Percentiles rank a stretch among this genome's conserved stretches.
phyloP scores from a whole-genome alignment of 2,329 filamentous ascomycete species.

The Aureobasidium sp. region DNA sequence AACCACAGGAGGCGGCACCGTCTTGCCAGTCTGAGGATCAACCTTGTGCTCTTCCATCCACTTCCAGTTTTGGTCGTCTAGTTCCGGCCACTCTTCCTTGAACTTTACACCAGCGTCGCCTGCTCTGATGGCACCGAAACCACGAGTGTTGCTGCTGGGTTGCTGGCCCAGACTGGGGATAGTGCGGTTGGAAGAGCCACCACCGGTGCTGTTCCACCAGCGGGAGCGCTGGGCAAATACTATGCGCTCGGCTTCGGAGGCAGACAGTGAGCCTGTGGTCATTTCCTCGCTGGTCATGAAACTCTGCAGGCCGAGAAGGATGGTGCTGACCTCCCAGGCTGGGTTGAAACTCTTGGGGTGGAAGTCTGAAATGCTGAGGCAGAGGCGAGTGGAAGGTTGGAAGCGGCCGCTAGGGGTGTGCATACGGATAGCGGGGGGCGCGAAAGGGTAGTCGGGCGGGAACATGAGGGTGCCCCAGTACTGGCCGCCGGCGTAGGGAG shows the following conservation, averaged over 20 bases:
- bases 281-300: constrained; percentile 99
- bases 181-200: constrained; percentile 56
- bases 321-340: constrained; percentile 96
- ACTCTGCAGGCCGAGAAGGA: constrained; percentile 83
- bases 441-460: constrained; percentile 93
- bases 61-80: constrained; percentile 81
- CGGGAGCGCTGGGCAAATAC: constrained; percentile 67
- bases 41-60: constrained; percentile 84
- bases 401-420: constrained; percentile 95
- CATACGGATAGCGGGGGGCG: constrained; percentile 96
- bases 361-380: constrained; percentile 94
- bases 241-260: constrained; percentile 66
- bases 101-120: constrained; percentile 93
- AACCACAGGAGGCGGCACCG: constrained; percentile 22
- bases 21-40: constrained; percentile 62
- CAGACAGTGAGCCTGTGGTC: constrained; percentile 85
- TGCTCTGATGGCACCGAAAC: constrained; percentile 71
- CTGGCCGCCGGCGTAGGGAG: constrained; percentile 88
- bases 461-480: constrained; percentile 98
- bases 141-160: constrained; percentile 39
- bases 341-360: constrained; percentile 98
- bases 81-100: constrained; percentile 76
- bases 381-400: constrained; percentile 83
- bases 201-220: constrained; percentile 97
- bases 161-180: constrained; percentile 43